Evolutionary conservation across 1,139 yeast genomes (phyloP).

Genomic region (Lizanozyma gosingica): DNA sequence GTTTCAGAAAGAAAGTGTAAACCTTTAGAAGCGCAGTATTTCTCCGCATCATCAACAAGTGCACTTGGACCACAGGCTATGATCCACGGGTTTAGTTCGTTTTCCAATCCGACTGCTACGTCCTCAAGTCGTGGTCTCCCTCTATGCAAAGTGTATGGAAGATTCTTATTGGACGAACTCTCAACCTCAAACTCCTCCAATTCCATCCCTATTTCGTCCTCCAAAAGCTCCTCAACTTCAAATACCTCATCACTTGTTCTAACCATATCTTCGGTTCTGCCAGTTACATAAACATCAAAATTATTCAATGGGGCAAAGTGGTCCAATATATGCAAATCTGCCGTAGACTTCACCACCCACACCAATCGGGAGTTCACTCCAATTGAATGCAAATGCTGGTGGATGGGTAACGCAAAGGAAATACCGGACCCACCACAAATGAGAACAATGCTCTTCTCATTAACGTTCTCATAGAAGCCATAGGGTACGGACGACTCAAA

Average conservation of each 20-base stretch:
- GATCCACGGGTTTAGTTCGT: constrained; percentile 36
- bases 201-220: constrained; percentile 13
- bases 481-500: constrained; percentile 19
- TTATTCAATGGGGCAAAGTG: constrained; percentile 1
- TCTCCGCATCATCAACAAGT: constrained; percentile 38
- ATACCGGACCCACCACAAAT: constrained; percentile 87
- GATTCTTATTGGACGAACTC: neutral
- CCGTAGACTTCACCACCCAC: neutral
- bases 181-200: constrained; percentile 6
- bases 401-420: constrained; percentile 62
- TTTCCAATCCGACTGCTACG: neutral
- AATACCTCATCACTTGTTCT: constrained; percentile 7
- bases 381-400: constrained; percentile 25
- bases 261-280: constrained; percentile 4
- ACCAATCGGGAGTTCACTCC: neutral
- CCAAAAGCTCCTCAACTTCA: constrained; percentile 14
- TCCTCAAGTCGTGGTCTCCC: neutral
- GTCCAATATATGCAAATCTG: neutral
- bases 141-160: neutral
- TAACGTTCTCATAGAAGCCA: constrained; percentile 22
- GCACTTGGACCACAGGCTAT: constrained; percentile 65
- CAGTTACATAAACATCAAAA: constrained; percentile 17
- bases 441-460: constrained; percentile 41
- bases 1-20: neutral
- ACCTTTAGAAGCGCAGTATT: constrained; percentile 14